Conservation (phyloP, 2,329 filamentous ascomycete genomes). For the Diaporthe ampelina region DNA sequence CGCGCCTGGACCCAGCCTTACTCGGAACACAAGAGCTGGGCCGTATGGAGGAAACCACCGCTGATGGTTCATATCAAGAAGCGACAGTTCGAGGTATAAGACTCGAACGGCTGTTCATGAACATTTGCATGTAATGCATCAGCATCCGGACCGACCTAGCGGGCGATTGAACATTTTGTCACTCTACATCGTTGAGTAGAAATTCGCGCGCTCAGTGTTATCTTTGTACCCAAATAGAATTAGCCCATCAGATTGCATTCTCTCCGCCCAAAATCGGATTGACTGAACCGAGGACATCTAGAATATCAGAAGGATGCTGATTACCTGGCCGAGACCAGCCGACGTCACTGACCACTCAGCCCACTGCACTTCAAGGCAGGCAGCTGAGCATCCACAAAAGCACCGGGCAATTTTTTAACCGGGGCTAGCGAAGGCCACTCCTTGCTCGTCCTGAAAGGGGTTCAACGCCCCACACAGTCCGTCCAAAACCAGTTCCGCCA, state of each 20-base stretch:
- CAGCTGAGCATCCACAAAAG: background rate
- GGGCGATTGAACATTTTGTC: background rate
- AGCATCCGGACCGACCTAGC: background rate
- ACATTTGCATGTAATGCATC: background rate
- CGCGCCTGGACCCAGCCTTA: constrained; percentile 33
- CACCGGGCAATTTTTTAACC: background rate
- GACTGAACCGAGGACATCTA: too few species aligned
- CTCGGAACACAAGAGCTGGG: constrained; percentile 37
- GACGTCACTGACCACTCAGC: too few species aligned
- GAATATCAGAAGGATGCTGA: too few species aligned
- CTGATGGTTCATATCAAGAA: constrained; percentile 41
- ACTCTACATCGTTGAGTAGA: too few species aligned
- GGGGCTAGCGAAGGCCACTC: background rate
- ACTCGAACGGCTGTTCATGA: too few species aligned
- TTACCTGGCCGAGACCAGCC: too few species aligned
- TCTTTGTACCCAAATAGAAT: background rate
- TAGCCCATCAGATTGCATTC: background rate
- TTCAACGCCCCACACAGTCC: background rate
- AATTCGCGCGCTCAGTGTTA: too few species aligned
- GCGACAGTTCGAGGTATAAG: background rate
- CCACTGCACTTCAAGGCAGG: background rate
- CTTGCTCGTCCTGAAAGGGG: background rate
- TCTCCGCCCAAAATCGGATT: too few species aligned
- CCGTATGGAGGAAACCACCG: constrained; percentile 43
- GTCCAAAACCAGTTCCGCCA: background rate